These are phyloP conservation scores for Haematococcus lacustris DNA, from an alignment of 139 green algal genomes.

Conservation along the genomic window DNA sequence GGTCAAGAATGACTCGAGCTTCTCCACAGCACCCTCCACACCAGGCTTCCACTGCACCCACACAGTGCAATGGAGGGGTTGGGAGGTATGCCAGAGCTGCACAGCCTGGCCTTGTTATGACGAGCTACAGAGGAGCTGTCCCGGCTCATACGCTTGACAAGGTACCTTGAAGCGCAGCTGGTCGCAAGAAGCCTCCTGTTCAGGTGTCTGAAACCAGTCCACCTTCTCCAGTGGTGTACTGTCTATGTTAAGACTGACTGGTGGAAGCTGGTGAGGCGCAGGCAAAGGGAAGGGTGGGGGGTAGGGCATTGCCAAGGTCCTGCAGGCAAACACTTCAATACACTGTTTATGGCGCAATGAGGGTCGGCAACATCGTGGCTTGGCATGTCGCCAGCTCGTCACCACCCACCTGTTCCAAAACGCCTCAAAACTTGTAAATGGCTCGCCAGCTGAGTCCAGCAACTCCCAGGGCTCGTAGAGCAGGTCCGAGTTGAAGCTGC, in stretches of 20 bases:
- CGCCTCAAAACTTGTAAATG: constrained; percentile 68
- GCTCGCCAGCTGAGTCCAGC: constrained; percentile 51
- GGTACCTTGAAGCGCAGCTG: constrained; percentile 68
- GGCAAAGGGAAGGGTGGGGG: constrained; percentile 49
- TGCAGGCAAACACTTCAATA: too few relatives aligned
- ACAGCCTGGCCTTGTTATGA: too few relatives aligned
- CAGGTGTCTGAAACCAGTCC: constrained; percentile 62
- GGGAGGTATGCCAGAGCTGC: too few relatives aligned
- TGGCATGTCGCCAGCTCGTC: background rate
- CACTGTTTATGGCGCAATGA: too few relatives aligned
- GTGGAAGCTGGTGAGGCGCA: constrained; percentile 30
- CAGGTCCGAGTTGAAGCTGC: constrained; percentile 81
- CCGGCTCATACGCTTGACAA: too few relatives aligned
- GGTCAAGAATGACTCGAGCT: constrained; percentile 65
- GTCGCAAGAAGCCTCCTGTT: constrained; percentile 65
- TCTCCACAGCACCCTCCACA: constrained; percentile 33
- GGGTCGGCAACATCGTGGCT: background rate
- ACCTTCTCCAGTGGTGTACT: constrained; percentile 40
- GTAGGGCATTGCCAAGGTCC: constrained; percentile 29
- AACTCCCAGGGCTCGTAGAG: constrained; percentile 91
- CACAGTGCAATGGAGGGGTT: background rate
- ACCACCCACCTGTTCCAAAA: constrained; percentile 65
- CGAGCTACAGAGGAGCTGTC: too few relatives aligned
- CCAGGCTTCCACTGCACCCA: constrained; percentile 70
- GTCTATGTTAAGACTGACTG: constrained; percentile 18